Evolutionary conservation across 1,139 yeast species (phyloP).

Genomic region (Blastobotrys persicus): DNA sequence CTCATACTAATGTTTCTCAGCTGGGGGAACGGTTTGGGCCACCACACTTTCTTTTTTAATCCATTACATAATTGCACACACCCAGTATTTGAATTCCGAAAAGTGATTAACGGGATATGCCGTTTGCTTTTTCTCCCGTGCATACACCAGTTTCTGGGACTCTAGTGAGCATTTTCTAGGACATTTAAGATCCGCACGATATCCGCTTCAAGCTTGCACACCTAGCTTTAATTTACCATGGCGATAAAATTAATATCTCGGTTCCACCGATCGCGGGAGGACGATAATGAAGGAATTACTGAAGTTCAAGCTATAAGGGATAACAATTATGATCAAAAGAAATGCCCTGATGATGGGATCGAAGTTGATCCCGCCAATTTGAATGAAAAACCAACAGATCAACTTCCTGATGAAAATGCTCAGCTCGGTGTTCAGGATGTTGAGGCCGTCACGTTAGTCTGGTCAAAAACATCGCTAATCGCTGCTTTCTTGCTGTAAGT

Average conservation of each 20-base stretch:
- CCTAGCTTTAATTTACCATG: too few relatives aligned
- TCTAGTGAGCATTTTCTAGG: too few relatives aligned
- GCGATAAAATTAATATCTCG: not conserved
- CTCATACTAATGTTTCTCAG: too few relatives aligned
- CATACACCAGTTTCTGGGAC: too few relatives aligned
- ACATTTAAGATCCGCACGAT: too few relatives aligned
- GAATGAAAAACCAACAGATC: not conserved
- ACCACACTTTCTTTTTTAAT: too few relatives aligned
- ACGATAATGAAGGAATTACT: not conserved
- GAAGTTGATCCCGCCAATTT: slow-evolving; percentile 3
- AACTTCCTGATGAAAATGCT: slow-evolving; percentile 6
- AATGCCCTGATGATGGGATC: not conserved
- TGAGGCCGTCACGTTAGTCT: slow-evolving; percentile 17
- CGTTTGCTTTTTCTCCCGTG: too few relatives aligned
- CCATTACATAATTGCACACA: too few relatives aligned
- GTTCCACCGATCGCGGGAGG: not conserved
- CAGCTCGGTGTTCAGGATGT: slow-evolving; percentile 16
- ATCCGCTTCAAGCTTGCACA: too few relatives aligned
- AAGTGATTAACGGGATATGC: too few relatives aligned
- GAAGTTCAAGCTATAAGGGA: slow-evolving; percentile 10
- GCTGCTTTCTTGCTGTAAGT: slow-evolving; percentile 21
- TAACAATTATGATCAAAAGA: slow-evolving; percentile 6
- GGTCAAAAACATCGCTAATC: slow-evolving; percentile 16
- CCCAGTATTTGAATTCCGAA: too few relatives aligned
- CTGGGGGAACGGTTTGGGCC: too few relatives aligned